Evolutionary conservation across 805 yeast genomes (phyloP).

Genomic region (Wickerhamiella nectarea): DNA sequence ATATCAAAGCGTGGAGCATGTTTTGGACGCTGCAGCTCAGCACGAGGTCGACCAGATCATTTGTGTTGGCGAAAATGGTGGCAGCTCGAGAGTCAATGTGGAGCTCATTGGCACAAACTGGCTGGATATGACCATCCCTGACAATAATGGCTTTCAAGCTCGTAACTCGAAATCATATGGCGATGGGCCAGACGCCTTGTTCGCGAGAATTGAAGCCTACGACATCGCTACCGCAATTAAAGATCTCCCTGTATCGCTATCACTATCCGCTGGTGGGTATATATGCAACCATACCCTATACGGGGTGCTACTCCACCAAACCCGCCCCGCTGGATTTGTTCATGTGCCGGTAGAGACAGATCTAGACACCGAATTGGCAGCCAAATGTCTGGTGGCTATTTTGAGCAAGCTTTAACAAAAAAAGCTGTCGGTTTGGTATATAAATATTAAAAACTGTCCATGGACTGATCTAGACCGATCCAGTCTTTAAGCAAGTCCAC

Average conservation of each 20-base stretch:
- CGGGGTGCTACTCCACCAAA: constrained; percentile 9
- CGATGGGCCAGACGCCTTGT: constrained; percentile 13
- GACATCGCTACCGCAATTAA: constrained; percentile 8
- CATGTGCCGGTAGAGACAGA: constrained; percentile 13
- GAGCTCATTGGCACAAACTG: constrained; percentile 16
- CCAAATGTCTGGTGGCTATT: neutral
- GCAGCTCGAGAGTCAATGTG: constrained; percentile 9
- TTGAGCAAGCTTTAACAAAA: neutral
- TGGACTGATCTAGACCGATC: constrained; percentile 4
- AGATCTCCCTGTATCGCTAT: constrained; percentile 10
- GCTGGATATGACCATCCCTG: constrained; percentile 13
- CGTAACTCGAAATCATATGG: constrained; percentile 3
- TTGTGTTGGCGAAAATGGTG: constrained; percentile 16
- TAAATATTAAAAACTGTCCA: neutral
- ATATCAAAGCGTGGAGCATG: constrained; percentile 9
- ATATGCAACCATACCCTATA: constrained; percentile 16
- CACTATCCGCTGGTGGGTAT: constrained; percentile 17
- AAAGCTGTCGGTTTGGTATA: too few species aligned
- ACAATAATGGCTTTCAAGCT: constrained; percentile 12
- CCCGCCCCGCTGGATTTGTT: constrained; percentile 13
- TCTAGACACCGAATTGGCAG: neutral
- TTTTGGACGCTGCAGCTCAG: constrained; percentile 6
- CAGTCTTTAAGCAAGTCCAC: constrained; percentile 29
- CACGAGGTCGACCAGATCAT: constrained; percentile 13
- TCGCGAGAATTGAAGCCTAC: constrained; percentile 12